A percentile compares a stretch with the other conserved stretches of the same genome.
These are phyloP conservation scores for Pulveroboletus sp. DNA, from an alignment of 768 basidiomycete genomes.

Conservation along the genomic window DNA sequence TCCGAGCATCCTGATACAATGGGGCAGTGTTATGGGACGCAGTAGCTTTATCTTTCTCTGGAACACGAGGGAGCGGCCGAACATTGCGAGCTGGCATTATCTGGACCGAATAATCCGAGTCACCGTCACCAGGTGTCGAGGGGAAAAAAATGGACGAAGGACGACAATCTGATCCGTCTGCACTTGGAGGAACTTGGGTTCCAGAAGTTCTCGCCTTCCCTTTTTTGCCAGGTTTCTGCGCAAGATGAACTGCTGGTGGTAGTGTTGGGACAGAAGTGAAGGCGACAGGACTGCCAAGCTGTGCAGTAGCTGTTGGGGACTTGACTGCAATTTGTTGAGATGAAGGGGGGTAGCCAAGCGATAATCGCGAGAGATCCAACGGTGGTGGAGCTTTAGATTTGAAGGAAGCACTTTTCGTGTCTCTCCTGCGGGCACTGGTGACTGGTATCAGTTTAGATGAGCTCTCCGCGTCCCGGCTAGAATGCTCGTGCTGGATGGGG, in stretches of 20 bases:
- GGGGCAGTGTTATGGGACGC: not conserved
- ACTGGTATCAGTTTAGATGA: not conserved
- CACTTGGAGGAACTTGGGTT: constrained; percentile 1
- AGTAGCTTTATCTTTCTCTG: constrained; percentile 2
- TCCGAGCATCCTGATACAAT: not conserved
- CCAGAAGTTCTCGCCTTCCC: constrained; percentile 7
- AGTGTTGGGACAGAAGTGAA: not conserved
- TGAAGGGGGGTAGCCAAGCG: not conserved
- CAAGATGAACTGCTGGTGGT: not conserved
- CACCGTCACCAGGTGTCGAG: constrained; percentile 3
- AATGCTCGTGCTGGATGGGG: not conserved
- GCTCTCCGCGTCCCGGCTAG: not conserved
- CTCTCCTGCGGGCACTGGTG: not conserved
- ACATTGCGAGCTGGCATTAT: not conserved
- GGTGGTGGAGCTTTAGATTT: constrained; percentile 10
- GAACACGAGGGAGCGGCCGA: constrained; percentile 10
- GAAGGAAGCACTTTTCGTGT: not conserved
- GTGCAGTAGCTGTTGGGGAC: constrained; percentile 6
- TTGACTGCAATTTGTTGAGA: constrained; percentile 6
- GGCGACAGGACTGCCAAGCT: constrained; percentile 7
- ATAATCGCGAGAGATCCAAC: constrained; percentile 1
- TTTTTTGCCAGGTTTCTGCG: constrained; percentile 9
- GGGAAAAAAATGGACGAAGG: not conserved
- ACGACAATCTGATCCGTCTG: not conserved
- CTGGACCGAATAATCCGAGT: constrained; percentile 5